Base-by-base conservation (phyloP, 169 alveolate species). In the Plasmodium sp. region DNA sequence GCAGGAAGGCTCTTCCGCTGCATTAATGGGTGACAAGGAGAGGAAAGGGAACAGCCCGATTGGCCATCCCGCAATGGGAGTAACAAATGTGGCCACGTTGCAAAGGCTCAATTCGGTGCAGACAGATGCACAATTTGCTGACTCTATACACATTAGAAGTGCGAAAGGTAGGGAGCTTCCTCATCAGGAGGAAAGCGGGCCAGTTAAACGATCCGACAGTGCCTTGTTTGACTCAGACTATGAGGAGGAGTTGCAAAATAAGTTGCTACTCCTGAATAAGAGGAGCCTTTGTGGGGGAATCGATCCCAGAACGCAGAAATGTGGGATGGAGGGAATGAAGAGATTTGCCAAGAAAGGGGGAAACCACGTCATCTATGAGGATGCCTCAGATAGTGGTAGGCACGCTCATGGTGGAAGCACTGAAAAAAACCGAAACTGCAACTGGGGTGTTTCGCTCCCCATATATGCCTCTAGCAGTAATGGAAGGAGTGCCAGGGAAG, bases 201-300 rank as follows among this genome's bases (percentile, higher is more conserved):
- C 74, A 31, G 14, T 33, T 58, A 88, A 62, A 71, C 79, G 39
- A 88, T 43, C 10, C 2, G 75, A 80, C 14, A 67, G 45, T 43
- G 31, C 93, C 33, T 31, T 74, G 4, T 3, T 74, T 56, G 41
- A 27, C 33, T n/a, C 33, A n/a, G 62, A 31, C 41, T 36, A 56
- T 56, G 83, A 79, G 33, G 91, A 79, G 31, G 90, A 88, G 34
- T 31, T 88, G 16, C 90, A 77, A 88, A 88, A 88, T 12, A 88
- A 88, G 41, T 41, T 88, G 67, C n/a, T 88, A 80, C 16, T 27
- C 34, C 82, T 88, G 51, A 88, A 88, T 80, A 88, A 80, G 81
- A 67, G 72, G 39, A 45, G 41, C 22, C 71, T 71, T 31, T 83
- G 74, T 33, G 54, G 22, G 16, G 43, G 18, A 10, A 34, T 67